Evolutionary conservation across 805 yeast genomes (phyloP), one percentile per base, ranked within the genome.

Genomic region (Helenozyma baotianmanensis): DNA sequence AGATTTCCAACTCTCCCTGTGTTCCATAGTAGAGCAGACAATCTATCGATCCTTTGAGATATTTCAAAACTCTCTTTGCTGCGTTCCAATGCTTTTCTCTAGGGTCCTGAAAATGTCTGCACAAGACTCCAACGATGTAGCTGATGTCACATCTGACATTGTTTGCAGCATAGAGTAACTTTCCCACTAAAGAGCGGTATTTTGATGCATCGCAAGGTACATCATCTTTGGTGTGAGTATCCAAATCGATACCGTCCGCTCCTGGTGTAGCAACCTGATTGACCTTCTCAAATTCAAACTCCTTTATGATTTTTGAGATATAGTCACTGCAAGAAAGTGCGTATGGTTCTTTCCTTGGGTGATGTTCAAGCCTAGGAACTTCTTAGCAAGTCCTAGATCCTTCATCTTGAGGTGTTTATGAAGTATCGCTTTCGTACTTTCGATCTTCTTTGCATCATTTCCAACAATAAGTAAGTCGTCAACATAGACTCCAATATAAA

Each of bases 91-190:
- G 23, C 16, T 14, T 23, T 4, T 8, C 30, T 14, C 13, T 15
- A 3, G 23, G 27, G 5, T 15, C 18, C 3, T n/a, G 7, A 13
- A 26, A 25, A 23, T 29, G 21, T 11, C 33, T 12, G 9, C 29
- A 34, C 8, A 34, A 24, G 6, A 9, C 12, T 27, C 21, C 23
- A 10, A 25, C 32, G n/a, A 25, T 21, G 21, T 21, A 23, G 21
- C 10, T 9, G 11, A 32, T 32, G 14, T 32, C 36, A 19, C 13
- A 23, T 10, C 36, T 11, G 10, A 27, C 36, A 13, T 28, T 27
- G 24, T 17, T 23, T 9, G 31, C 17, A 10, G 36, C 36, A 14
- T 23, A 32, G 3, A 32, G 15, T 6, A 32, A 21, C 21, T 32
- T 32, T 3, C 28, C 31, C 3, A 32, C n/a, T 10, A 23, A 14